A percentile compares a stretch with the other conserved stretches of the same genome.
These are phyloP conservation scores for Trypethelium eluteriae DNA, from an alignment of 495 filamentous ascomycete species.

Conservation along the genomic window DNA sequence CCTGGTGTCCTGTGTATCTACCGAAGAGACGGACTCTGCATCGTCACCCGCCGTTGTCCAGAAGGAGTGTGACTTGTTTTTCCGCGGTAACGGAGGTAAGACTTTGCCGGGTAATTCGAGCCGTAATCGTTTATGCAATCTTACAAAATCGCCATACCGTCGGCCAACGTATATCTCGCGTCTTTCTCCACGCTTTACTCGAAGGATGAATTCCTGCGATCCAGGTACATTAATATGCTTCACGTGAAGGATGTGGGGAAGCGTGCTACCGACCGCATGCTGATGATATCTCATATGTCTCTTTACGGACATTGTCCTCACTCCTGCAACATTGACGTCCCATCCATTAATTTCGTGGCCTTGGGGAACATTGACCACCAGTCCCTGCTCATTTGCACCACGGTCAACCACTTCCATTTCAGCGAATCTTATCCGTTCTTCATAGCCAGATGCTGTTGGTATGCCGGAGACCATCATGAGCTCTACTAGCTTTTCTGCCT, in stretches of 20 bases:
- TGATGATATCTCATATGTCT: conserved; percentile 83
- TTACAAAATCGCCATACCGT: conserved; percentile 80
- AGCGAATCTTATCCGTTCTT: conserved; percentile 90
- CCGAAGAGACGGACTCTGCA: conserved; percentile 66
- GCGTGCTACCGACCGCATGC: conserved; percentile 63
- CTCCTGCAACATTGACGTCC: conserved; percentile 93
- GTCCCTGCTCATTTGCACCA: conserved; percentile 80
- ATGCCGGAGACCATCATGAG: conserved; percentile 99
- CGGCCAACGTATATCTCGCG: conserved; percentile 69
- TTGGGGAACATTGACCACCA: conserved; percentile 78
- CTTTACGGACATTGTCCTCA: conserved; percentile 71
- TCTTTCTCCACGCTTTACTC: conserved; percentile 65
- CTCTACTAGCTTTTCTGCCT: conserved; percentile 91
- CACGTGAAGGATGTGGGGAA: not conserved
- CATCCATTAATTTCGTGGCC: conserved; percentile 88
- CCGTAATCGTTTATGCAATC: conserved; percentile 68
- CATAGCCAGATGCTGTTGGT: conserved; percentile 90
- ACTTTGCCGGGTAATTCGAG: conserved; percentile 87
- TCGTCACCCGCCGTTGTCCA: conserved; percentile 51
- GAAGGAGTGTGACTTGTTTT: conserved; percentile 66
- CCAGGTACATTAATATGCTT: not conserved
- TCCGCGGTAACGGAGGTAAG: conserved; percentile 76
- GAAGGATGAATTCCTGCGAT: conserved; percentile 75
- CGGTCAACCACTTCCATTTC: conserved; percentile 95
- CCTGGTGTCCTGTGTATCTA: conserved; percentile 20